Evolutionary conservation across 306 rosid genomes (phyloP), one percentile per base, ranked within the genome.

Genomic region (Cucumis hystrix): DNA sequence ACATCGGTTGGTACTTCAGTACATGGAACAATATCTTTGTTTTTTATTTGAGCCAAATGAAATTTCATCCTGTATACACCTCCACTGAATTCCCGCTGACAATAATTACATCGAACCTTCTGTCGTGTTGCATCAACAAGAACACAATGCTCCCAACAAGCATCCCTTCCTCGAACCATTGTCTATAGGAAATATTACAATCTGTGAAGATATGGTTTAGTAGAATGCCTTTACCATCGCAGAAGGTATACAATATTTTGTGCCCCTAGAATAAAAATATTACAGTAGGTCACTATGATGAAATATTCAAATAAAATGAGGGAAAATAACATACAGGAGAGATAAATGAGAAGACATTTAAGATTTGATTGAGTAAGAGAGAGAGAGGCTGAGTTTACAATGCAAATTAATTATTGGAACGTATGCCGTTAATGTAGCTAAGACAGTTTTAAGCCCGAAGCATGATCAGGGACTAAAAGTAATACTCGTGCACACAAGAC

Each of bases 31-130:
- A 91, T 86, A 74, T 89, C 97, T 79, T 91, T 91, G 87, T 91
- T 91, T 84, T 89, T 85, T 9, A 89, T 84, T 86, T 89, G 94
- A 77, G 97, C 92, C 64, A 89, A 85, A 87, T 91, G 97, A 83
- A 91, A 91, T 81, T 91, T 91, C 97, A 91, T 91, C 79, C 89
- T 88, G 78, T 91, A 89, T 13, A 89, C 94, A 4, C 97, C 93
- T 73, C 94, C 92, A 81, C 94, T 89, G 86, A 91, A 89, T 82
- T 89, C 92, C 78, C 86, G 84, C 43, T 79, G 87, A 82, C 90
- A 89, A 80, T 91, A 91, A 78, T 88, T 89, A 79, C 94, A 89
- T 77, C 83, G 82, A 78, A 91, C 89, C 86, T 91, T 91, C 82
- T 86, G 94, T 72, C 84, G 85, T 10, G 88, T 84, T 10, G 91